Conservation (phyloP, 2,329 filamentous ascomycete genomes). For the Fusarium denticulatum region DNA sequence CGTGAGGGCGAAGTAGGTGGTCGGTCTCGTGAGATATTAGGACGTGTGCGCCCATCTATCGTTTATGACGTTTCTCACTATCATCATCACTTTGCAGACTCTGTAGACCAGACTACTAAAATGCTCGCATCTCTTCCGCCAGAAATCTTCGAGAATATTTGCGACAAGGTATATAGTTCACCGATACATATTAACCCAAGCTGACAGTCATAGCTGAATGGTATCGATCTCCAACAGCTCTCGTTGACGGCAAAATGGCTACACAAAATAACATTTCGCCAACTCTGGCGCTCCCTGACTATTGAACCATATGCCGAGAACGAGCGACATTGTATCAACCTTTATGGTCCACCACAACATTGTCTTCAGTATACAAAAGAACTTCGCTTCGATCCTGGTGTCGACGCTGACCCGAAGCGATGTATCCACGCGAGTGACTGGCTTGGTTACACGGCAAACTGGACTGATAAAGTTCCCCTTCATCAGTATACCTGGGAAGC, state of each 20-base stretch:
- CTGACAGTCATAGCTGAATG: neutral
- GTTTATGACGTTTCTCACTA: too few relatives aligned
- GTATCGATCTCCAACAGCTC: neutral
- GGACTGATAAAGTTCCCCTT: neutral
- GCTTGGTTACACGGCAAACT: neutral
- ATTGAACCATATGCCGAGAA: fast-evolving
- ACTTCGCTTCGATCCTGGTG: neutral
- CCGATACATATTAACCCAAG: fast-evolving
- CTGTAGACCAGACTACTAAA: fast-evolving
- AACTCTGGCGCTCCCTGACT: neutral
- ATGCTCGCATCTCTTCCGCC: neutral
- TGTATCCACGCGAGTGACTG: neutral
- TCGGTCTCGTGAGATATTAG: neutral
- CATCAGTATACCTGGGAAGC: neutral
- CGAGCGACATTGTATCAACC: neutral
- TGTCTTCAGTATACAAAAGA: neutral
- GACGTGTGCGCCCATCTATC: too few relatives aligned
- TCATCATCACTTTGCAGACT: fast-evolving
- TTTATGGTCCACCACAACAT: neutral
- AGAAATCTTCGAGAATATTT: neutral
- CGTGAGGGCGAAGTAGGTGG: neutral
- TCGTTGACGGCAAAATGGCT: conserved; percentile 1
- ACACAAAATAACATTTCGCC: neutral
- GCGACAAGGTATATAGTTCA: neutral
- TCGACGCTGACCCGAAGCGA: neutral